phyloP scores from a whole-genome alignment of 805 yeast species.

The Pichia ethanolica region DNA sequence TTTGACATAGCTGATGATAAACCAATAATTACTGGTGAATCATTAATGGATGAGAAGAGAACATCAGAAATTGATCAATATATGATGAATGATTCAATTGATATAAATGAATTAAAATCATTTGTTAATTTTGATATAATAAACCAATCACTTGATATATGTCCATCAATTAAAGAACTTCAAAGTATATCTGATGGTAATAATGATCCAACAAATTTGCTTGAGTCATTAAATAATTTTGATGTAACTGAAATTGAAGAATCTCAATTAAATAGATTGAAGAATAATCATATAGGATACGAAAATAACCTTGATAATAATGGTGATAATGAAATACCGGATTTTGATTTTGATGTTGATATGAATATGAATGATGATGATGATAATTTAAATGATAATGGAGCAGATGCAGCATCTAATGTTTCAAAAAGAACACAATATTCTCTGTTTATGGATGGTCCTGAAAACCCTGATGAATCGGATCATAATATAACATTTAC shows the following conservation, averaged over 20 bases:
- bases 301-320: neutral
- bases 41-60: neutral
- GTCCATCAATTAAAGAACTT: conserved; percentile 6
- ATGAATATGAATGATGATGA: conserved; percentile 19
- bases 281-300: too few relatives aligned
- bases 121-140: conserved; percentile 2
- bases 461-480: conserved; percentile 20
- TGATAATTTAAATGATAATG: conserved; percentile 17
- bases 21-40: neutral
- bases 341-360: conserved; percentile 11
- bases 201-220: conserved; percentile 10
- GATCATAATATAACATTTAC: conserved; percentile 23
- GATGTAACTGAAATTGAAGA: neutral
- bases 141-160: neutral
- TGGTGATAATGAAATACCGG: neutral
- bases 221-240: conserved; percentile 18
- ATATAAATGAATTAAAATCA: neutral
- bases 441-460: conserved; percentile 26
- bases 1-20: conserved; percentile 10
- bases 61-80: too few relatives aligned
- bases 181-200: neutral
- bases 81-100: neutral
- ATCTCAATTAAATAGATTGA: neutral
- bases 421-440: conserved; percentile 23
- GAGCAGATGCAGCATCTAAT: conserved; percentile 5